Base-by-base conservation (phyloP, 768 basidiomycete species). In the Suillus clintonianus region DNA sequence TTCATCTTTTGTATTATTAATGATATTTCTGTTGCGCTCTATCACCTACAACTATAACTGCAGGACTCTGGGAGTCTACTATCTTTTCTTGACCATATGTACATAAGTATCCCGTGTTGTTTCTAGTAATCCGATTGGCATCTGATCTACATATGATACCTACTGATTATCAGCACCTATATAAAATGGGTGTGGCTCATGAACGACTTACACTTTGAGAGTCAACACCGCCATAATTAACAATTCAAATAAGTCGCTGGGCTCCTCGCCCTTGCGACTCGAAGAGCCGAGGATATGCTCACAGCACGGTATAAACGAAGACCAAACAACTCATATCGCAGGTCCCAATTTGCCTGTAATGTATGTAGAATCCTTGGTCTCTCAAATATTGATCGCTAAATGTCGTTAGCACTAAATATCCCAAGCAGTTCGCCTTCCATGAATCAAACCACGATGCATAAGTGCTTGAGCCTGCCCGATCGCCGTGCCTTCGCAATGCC, bases 1-100 rank as follows among this genome's bases (percentile, higher is more conserved):
- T 45, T 51, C 65, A 57, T 43, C n/a, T 47, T 62, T 61, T 72
- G 72, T 72, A 75, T 72, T 63, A 39, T 66, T 71, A 60, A 51
- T 1, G 42, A 14, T 48, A 62, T 68, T 19, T 37, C 53, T 66
- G 27, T 55, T 32, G 36, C 61, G 30, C 36, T 30, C 54, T 37
- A 59, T 61, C 60, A 32, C 60, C 41, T 39, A 53, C 60, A 14
- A 58, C n/a, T 55, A 55, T 11, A 34, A 19, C 34, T 54, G n/a
- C 34, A n/a, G 32, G 54, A 24, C 55, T 37, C 55, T 56, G 17
- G 55, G 9, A 56, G 53, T 22, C 53, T 55, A 14, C 22, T 36
- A 37, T 56, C 36, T 19, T 13, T 53, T 53, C 51, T 53, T 53
- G 51, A 32, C 30, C 27, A 30, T 51, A 30, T 30, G 50, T 14